Evolutionary conservation across 345 rosid species (phyloP).

Genomic region (Euphorbia tirucalli): DNA sequence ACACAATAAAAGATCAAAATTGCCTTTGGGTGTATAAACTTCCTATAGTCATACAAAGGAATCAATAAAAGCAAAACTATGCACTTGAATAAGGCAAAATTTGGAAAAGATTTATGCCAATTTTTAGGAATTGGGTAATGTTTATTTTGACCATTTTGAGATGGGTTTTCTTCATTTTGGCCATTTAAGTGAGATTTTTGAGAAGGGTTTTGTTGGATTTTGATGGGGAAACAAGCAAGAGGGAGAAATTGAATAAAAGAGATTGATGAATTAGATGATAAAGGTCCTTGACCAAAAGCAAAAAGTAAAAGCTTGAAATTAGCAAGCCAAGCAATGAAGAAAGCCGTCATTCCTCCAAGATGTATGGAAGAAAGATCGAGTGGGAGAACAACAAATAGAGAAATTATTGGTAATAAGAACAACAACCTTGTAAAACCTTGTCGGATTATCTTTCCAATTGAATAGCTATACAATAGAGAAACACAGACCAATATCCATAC

Average conservation of each 20-base stretch:
- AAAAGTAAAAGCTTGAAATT: constrained; percentile 28
- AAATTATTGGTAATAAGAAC: background rate
- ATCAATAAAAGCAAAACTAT: constrained; percentile 14
- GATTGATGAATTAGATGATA: constrained; percentile 5
- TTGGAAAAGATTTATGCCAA: no score
- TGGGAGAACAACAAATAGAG: constrained; percentile 19
- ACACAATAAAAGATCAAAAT: constrained; percentile 13
- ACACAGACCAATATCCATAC: background rate
- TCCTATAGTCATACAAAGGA: constrained; percentile 11
- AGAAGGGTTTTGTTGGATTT: constrained; percentile 6
- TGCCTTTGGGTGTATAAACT: constrained; percentile 21
- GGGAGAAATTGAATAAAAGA: background rate
- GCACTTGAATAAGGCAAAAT: constrained; percentile 14
- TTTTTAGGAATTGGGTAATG: background rate
- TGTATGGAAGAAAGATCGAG: constrained; percentile 12
- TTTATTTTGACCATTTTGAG: background rate
- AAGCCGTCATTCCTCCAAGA: constrained; percentile 14
- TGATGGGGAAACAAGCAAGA: constrained; percentile 19
- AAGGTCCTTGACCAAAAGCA: constrained; percentile 21
- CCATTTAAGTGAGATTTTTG: background rate
- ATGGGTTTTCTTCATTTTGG: background rate
- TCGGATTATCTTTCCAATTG: background rate
- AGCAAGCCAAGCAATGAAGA: constrained; percentile 26
- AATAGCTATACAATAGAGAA: background rate
- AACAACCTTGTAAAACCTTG: background rate